Evolutionary conservation across 345 rosid species (phyloP).

Genomic region (Bruguiera sexangula): DNA sequence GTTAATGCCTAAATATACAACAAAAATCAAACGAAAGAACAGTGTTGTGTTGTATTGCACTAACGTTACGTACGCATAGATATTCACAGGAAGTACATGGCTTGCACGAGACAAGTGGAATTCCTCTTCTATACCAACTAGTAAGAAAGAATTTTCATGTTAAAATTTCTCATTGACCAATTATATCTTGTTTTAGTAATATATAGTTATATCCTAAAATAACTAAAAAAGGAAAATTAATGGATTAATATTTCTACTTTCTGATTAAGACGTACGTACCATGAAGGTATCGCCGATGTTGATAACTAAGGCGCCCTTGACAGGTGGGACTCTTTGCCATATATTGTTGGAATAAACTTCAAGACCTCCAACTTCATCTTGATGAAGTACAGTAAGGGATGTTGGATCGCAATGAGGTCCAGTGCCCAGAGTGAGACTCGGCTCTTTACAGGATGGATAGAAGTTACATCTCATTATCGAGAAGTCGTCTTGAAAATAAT

Average conservation of each 20-base stretch:
- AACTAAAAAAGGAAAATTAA: too few species aligned
- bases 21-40: neutral
- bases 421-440: constrained; percentile 38
- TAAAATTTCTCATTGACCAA: too few species aligned
- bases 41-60: too few species aligned
- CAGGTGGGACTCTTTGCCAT: constrained; percentile 44
- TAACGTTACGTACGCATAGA: too few species aligned
- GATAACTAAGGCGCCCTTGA: constrained; percentile 43
- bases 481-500: constrained; percentile 35
- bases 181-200: too few species aligned
- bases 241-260: neutral
- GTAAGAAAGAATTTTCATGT: too few species aligned
- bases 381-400: constrained; percentile 48
- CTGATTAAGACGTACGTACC: constrained; percentile 23
- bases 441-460: constrained; percentile 47
- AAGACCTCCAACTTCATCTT: constrained; percentile 54
- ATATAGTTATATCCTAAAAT: too few species aligned
- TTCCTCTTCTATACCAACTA: too few species aligned
- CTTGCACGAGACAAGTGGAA: too few species aligned
- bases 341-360: constrained; percentile 34
- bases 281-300: constrained; percentile 59
- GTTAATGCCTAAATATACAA: constrained; percentile 38
- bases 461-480: constrained; percentile 47
- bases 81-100: too few species aligned
- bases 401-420: constrained; percentile 11